A percentile compares a stretch with the other conserved stretches of the same genome.
Conservation (phyloP, 331 rosid species). For the Acacia pycnantha region DNA sequence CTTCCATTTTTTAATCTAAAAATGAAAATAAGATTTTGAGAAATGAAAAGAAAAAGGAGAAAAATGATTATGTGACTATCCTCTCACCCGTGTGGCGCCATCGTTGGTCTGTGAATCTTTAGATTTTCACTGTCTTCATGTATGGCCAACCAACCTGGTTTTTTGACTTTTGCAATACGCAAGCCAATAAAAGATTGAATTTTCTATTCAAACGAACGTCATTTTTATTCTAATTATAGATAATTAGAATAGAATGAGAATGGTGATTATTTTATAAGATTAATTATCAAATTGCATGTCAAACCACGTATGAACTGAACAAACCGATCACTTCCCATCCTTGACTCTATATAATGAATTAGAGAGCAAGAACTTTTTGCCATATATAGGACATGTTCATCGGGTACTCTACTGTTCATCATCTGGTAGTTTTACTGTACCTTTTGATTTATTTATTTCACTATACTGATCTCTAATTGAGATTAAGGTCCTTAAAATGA, state of each 20-base stretch:
- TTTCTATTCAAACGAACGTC: neutral
- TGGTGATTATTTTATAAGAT: neutral
- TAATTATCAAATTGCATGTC: neutral
- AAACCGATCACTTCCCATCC: neutral
- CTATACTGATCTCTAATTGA: neutral
- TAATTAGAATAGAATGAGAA: neutral
- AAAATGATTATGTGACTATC: too few species aligned
- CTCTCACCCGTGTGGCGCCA: too few species aligned
- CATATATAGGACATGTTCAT: neutral
- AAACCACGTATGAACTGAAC: neutral
- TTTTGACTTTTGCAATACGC: neutral
- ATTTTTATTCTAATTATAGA: neutral
- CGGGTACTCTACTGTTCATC: neutral
- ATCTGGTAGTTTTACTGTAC: conserved; percentile 6
- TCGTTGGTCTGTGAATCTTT: too few species aligned
- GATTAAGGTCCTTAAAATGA: neutral
- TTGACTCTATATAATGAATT: conserved; percentile 18
- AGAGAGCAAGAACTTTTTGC: neutral
- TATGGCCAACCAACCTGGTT: too few species aligned
- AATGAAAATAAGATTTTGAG: too few species aligned
- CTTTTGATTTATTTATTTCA: conserved; percentile 11
- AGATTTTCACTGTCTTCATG: too few species aligned
- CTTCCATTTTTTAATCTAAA: too few species aligned
- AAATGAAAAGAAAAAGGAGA: too few species aligned
- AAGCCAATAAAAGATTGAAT: neutral